These are phyloP conservation scores for Neofusicoccum sp. DNA, from an alignment of 2,329 filamentous ascomycete species.

Conservation along the genomic window DNA sequence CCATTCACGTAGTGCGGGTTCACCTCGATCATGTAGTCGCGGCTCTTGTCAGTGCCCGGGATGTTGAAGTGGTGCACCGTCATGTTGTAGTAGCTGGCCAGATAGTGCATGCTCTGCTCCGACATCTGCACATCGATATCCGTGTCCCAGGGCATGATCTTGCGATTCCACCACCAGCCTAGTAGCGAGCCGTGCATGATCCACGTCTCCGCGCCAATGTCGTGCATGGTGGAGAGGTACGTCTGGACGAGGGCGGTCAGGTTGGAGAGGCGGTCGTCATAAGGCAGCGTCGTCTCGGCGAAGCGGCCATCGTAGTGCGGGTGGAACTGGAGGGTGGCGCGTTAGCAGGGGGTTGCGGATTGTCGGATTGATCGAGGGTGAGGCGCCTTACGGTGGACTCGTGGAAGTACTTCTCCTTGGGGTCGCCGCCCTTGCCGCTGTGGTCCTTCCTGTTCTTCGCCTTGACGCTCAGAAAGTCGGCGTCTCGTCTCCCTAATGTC, in stretches of 20 bases:
- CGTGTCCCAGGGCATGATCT: conserved; percentile 61
- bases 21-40: conserved; percentile 56
- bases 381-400: conserved; percentile 28
- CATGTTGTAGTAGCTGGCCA: conserved; percentile 62
- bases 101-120: conserved; percentile 53
- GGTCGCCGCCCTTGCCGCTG: conserved; percentile 23
- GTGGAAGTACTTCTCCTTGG: conserved; percentile 34
- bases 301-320: conserved; percentile 59
- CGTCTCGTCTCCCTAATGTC: conserved; percentile 18
- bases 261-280: conserved; percentile 47
- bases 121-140: conserved; percentile 61
- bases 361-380: neutral
- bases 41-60: conserved; percentile 24
- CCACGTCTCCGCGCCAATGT: conserved; percentile 59
- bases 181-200: conserved; percentile 62
- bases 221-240: conserved; percentile 57
- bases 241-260: conserved; percentile 54
- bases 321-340: conserved; percentile 43
- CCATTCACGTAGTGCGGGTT: conserved; percentile 55
- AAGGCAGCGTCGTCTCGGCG: conserved; percentile 44
- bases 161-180: conserved; percentile 63
- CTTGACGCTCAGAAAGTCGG: conserved; percentile 21
- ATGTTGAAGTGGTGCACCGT: conserved; percentile 50
- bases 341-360: neutral
- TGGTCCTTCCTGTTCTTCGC: conserved; percentile 24